Conservation (phyloP, 75 land plant genomes). For the Selaginella moellendorffii region DNA sequence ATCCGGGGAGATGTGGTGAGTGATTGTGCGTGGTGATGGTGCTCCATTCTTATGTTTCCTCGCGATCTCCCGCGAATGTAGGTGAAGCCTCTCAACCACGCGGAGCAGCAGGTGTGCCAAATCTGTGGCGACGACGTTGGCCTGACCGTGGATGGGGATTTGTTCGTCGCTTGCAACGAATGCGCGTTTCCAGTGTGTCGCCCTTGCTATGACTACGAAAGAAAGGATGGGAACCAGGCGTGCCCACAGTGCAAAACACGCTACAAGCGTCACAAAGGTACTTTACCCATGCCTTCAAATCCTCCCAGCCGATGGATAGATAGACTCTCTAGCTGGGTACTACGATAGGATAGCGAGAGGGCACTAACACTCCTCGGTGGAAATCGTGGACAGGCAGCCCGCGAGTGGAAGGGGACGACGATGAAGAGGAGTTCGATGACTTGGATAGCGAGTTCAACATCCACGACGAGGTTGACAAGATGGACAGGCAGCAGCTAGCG, state of each 20-base stretch:
- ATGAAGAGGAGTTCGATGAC: constrained; percentile 35
- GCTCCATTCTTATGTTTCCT: not conserved
- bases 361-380: not conserved
- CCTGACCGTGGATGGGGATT: constrained; percentile 25
- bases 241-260: constrained; percentile 80
- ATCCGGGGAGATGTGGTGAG: constrained; percentile 43
- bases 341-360: not conserved
- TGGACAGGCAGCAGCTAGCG: constrained; percentile 11
- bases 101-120: constrained; percentile 27
- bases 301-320: not conserved
- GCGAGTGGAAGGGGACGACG: constrained; percentile 7
- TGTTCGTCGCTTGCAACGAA: constrained; percentile 49
- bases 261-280: constrained; percentile 83
- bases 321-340: not conserved
- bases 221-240: constrained; percentile 38
- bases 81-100: constrained; percentile 8
- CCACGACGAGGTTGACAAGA: constrained; percentile 2
- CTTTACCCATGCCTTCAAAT: not conserved
- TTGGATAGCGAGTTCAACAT: constrained; percentile 38
- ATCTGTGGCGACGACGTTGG: constrained; percentile 61
- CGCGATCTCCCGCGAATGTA: not conserved
- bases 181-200: constrained; percentile 63
- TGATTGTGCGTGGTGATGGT: not conserved
- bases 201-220: constrained; percentile 67
- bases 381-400: constrained; percentile 1